Conservation (phyloP, 179 eudicot species). For the Sideroxylon spinosum region DNA sequence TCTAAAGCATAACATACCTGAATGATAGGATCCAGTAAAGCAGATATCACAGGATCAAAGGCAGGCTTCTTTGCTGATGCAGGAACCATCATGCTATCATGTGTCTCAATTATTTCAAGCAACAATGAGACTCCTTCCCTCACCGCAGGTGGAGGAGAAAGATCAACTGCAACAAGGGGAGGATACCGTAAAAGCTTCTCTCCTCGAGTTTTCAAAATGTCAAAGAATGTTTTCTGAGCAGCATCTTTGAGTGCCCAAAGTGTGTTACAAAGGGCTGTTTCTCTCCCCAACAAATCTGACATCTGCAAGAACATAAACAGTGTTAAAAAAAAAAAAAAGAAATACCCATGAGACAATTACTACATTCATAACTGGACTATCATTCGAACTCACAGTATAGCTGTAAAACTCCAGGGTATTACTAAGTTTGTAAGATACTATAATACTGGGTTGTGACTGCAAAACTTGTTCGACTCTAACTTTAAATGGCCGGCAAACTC, state of each 20-base stretch:
- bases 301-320: conserved; percentile 39
- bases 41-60: conserved; percentile 88
- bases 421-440: conserved; percentile 81
- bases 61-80: conserved; percentile 64
- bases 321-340: background rate
- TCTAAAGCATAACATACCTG: conserved; percentile 47
- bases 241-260: conserved; percentile 91
- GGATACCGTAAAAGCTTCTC: conserved; percentile 94
- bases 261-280: conserved; percentile 86
- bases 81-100: conserved; percentile 92
- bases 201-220: conserved; percentile 82
- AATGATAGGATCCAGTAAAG: conserved; percentile 88
- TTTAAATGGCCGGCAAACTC: conserved; percentile 97
- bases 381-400: conserved; percentile 64
- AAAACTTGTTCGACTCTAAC: conserved; percentile 96
- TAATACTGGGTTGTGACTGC: conserved; percentile 94
- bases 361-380: background rate
- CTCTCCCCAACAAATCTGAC: conserved; percentile 85
- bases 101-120: conserved; percentile 79
- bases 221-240: conserved; percentile 91
- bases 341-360: background rate
- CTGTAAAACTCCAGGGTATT: conserved; percentile 91
- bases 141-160: conserved; percentile 88
- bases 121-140: conserved; percentile 88
- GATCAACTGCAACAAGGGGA: conserved; percentile 87